A percentile compares a stretch with the other conserved stretches of the same genome.
Evolutionary conservation across 2,329 filamentous ascomycete species (phyloP).

Genomic region (Fusarium goolgardi): DNA sequence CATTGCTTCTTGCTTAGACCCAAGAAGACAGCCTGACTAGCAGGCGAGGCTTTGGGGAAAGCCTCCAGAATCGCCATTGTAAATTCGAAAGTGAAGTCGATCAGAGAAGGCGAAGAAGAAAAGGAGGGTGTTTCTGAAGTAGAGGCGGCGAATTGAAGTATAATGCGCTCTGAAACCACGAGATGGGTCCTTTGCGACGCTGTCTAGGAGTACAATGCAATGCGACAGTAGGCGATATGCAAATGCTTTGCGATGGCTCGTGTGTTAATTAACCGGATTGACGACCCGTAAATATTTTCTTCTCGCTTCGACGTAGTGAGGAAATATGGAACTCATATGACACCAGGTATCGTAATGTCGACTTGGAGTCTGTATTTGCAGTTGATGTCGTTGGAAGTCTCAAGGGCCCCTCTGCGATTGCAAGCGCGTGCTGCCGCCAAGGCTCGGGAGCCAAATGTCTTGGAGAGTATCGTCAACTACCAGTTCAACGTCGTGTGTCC

Average conservation of each 20-base stretch:
- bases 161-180: constrained; percentile 25
- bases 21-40: constrained; percentile 34
- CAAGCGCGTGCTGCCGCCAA: constrained; percentile 43
- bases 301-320: neutral
- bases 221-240: constrained; percentile 29
- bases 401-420: constrained; percentile 37
- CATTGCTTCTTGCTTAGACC: constrained; percentile 46
- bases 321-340: neutral
- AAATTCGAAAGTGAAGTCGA: neutral
- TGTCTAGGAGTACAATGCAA: constrained; percentile 32
- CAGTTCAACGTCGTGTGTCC: constrained; percentile 20
- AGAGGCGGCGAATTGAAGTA: constrained; percentile 2
- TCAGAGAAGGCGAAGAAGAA: neutral
- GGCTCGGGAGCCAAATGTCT: constrained; percentile 42
- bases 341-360: neutral
- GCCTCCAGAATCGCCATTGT: constrained; percentile 43
- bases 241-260: constrained; percentile 10
- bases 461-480: constrained; percentile 10
- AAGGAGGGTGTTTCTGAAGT: constrained; percentile 15
- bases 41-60: constrained; percentile 17
- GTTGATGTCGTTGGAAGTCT: constrained; percentile 2
- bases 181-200: constrained; percentile 31
- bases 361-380: constrained; percentile 1
- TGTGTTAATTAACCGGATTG: neutral
- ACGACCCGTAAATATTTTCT: neutral